phyloP scores from a whole-genome alignment of 306 rosid genomes.

The Neltuma alba region DNA sequence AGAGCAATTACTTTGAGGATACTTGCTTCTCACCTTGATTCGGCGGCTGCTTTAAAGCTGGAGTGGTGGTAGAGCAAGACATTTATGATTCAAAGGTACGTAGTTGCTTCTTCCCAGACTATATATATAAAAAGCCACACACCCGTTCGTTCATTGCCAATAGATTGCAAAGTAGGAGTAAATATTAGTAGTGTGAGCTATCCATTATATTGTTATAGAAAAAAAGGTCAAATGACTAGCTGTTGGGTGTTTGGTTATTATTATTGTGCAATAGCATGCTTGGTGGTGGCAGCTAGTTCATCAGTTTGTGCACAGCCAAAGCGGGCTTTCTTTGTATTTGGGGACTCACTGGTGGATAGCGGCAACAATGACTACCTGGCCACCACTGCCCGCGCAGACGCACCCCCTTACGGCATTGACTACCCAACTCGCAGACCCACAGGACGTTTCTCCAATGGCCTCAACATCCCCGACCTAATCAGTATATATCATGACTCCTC shows the following conservation, averaged over 20 bases:
- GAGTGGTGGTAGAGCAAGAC: constrained; percentile 50
- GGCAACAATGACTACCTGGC: constrained; percentile 88
- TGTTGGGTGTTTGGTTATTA: constrained; percentile 10
- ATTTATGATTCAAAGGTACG: constrained; percentile 41
- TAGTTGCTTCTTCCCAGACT: background rate
- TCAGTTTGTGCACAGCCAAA: constrained; percentile 42
- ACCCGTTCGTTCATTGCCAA: constrained; percentile 7
- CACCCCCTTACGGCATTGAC: constrained; percentile 86
- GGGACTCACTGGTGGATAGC: constrained; percentile 89
- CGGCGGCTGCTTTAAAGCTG: constrained; percentile 52
- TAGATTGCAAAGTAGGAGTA: constrained; percentile 14
- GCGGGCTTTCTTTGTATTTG: constrained; percentile 81
- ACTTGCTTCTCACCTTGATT: constrained; percentile 43
- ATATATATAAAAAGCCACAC: constrained; percentile 33
- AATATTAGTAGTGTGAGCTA: background rate
- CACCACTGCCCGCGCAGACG: constrained; percentile 83
- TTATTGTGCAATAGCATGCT: constrained; percentile 15
- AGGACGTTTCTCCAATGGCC: constrained; percentile 95
- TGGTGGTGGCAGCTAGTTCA: constrained; percentile 28
- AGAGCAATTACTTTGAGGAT: constrained; percentile 26
- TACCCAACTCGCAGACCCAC: constrained; percentile 70
- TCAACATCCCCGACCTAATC: constrained; percentile 81
- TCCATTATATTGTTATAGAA: background rate
- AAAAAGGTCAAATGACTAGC: constrained; percentile 28
- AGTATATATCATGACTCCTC: no score